phyloP scores from a whole-genome alignment of 306 rosid species.

The Luffa aegyptiaca region DNA sequence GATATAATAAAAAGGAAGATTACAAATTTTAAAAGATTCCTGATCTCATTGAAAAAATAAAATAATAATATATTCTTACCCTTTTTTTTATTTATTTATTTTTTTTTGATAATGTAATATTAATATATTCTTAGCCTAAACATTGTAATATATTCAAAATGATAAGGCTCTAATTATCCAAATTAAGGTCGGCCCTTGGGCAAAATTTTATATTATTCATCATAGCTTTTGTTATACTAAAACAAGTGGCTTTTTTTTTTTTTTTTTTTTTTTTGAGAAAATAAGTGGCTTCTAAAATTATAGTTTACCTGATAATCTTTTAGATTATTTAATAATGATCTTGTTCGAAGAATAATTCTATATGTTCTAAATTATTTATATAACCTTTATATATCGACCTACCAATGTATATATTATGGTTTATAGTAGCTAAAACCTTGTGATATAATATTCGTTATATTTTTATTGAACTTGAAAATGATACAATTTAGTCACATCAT shows the following conservation, averaged over 20 bases:
- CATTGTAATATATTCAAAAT: background rate
- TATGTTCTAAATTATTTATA: background rate
- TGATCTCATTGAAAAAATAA: no score
- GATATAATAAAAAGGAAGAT: no score
- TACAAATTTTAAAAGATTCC: no score
- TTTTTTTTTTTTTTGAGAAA: no score
- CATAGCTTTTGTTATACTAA: background rate
- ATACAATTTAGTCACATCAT: background rate
- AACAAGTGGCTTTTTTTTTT: background rate
- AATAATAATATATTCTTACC: no score
- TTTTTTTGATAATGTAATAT: no score
- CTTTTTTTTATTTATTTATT: no score
- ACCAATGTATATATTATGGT: background rate
- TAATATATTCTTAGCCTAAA: background rate
- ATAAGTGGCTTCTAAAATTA: no score
- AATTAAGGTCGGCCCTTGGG: background rate
- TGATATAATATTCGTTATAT: background rate
- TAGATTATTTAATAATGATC: background rate
- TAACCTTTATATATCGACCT: background rate
- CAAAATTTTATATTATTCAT: background rate
- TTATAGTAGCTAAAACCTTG: background rate
- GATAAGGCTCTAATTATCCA: background rate
- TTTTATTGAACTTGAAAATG: background rate
- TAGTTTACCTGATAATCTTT: no score
- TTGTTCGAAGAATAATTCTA: background rate